These are phyloP conservation scores for Alternaria tenuissima DNA, from an alignment of 2,329 filamentous ascomycete genomes.

Conservation along the genomic window DNA sequence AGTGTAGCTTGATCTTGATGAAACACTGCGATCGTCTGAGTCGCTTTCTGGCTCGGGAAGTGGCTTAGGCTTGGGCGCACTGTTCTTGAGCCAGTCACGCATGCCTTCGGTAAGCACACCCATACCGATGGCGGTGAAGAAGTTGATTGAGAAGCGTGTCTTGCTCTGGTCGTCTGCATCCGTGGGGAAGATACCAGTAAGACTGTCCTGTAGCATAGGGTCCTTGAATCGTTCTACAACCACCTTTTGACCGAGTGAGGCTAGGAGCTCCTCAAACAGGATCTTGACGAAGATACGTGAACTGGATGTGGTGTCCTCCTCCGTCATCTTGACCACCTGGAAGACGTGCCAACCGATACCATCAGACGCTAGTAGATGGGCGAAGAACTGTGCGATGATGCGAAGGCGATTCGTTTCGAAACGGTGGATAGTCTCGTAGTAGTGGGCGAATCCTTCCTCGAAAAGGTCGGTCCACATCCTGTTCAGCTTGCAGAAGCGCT, in stretches of 20 bases:
- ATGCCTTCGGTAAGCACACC: constrained; percentile 93
- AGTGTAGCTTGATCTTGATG: constrained; percentile 46
- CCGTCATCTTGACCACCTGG: constrained; percentile 85
- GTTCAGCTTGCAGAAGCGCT: constrained; percentile 95
- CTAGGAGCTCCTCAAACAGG: constrained; percentile 88
- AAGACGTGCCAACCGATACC: constrained; percentile 93
- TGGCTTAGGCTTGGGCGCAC: constrained; percentile 81
- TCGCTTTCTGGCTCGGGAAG: constrained; percentile 47
- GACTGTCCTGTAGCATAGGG: constrained; percentile 72
- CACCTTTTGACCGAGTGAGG: constrained; percentile 84
- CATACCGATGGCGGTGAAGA: constrained; percentile 98
- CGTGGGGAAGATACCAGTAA: constrained; percentile 87
- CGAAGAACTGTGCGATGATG: constrained; percentile 95
- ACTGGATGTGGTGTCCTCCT: constrained; percentile 95
- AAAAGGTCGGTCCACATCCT: constrained; percentile 93
- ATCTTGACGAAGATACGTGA: constrained; percentile 99
- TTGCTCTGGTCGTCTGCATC: constrained; percentile 83
- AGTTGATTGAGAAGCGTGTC: constrained; percentile 97
- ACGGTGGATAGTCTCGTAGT: constrained; percentile 97
- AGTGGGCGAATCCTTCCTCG: constrained; percentile 86
- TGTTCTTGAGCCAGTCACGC: constrained; percentile 86
- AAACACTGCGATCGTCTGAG: constrained; percentile 43
- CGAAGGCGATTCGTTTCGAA: constrained; percentile 95
- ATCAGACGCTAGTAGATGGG: constrained; percentile 86
- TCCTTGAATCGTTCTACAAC: constrained; percentile 83